phyloP scores from a whole-genome alignment of 495 filamentous ascomycete species.

The Delitschia confertaspora region DNA sequence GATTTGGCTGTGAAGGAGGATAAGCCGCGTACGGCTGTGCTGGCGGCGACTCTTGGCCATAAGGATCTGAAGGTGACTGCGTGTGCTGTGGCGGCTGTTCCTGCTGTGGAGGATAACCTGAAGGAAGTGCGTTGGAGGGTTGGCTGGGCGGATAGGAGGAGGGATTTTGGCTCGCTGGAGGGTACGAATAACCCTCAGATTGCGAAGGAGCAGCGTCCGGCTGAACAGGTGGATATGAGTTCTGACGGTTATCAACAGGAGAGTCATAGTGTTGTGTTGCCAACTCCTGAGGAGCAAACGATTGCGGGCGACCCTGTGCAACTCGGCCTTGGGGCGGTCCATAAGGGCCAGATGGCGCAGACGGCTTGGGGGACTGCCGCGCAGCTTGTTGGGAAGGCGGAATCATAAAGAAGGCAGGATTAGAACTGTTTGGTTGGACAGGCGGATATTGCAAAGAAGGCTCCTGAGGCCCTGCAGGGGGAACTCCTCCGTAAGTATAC shows the following conservation, averaged over 20 bases:
- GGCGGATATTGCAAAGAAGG: constrained; percentile 29
- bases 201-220: constrained; percentile 10
- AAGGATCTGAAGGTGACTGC: constrained; percentile 12
- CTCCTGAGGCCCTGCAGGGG: constrained; percentile 18
- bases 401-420: constrained; percentile 28
- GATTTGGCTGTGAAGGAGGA: constrained; percentile 16
- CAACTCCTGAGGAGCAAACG: constrained; percentile 33
- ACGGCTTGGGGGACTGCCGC: constrained; percentile 23
- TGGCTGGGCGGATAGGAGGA: constrained; percentile 2
- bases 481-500: constrained; percentile 26
- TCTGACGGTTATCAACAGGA: constrained; percentile 32
- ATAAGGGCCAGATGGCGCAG: constrained; percentile 15
- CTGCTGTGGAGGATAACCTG: neutral
- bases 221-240: constrained; percentile 15
- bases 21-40: constrained; percentile 14
- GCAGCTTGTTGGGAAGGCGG: constrained; percentile 27
- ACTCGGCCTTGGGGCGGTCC: constrained; percentile 14
- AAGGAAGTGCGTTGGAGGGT: constrained; percentile 3
- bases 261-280: constrained; percentile 34
- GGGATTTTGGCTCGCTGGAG: constrained; percentile 7
- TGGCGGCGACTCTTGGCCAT: constrained; percentile 11
- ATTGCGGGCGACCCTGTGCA: constrained; percentile 19
- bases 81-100: constrained; percentile 8
- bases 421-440: constrained; percentile 4
- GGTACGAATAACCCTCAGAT: constrained; percentile 16